Conservation (phyloP, 106 monocot genomes). For the Apostasia shenzhenica region DNA sequence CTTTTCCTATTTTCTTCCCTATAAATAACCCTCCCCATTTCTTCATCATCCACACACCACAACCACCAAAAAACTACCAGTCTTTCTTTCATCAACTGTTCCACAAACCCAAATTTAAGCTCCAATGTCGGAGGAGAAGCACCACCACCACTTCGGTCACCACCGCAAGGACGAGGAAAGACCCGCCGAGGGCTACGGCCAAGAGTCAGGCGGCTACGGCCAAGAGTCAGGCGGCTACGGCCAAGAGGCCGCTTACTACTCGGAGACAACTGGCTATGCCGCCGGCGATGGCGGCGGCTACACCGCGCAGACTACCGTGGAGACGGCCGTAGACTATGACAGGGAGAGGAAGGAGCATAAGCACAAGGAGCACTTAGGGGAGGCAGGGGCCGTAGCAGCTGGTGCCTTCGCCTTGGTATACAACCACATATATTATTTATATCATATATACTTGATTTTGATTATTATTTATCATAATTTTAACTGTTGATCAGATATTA, state of each 20-base stretch:
- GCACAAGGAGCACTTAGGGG: conserved; percentile 53
- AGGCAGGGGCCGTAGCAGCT: conserved; percentile 48
- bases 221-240: not conserved
- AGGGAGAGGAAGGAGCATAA: conserved; percentile 47
- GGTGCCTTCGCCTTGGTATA: conserved; percentile 51
- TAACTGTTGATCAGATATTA: no score
- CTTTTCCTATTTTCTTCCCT: not conserved
- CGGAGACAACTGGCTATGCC: not conserved
- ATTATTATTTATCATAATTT: not conserved
- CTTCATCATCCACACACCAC: not conserved
- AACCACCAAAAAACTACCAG: not conserved
- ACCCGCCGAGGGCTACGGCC: conserved; percentile 5
- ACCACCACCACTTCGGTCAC: conserved; percentile 21
- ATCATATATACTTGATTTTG: not conserved
- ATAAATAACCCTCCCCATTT: conserved; percentile 1
- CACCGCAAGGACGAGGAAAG: conserved; percentile 19
- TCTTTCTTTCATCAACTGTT: not conserved
- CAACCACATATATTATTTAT: no score
- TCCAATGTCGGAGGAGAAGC: conserved; percentile 50
- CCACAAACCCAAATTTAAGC: not conserved
- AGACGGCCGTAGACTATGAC: conserved; percentile 14
- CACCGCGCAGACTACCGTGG: not conserved
- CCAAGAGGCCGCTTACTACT: not conserved
- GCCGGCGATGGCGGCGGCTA: conserved; percentile 10
- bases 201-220: not conserved